Evolutionary conservation across 345 rosid species (phyloP).

Genomic region (Erysimum cheiranthoides): DNA sequence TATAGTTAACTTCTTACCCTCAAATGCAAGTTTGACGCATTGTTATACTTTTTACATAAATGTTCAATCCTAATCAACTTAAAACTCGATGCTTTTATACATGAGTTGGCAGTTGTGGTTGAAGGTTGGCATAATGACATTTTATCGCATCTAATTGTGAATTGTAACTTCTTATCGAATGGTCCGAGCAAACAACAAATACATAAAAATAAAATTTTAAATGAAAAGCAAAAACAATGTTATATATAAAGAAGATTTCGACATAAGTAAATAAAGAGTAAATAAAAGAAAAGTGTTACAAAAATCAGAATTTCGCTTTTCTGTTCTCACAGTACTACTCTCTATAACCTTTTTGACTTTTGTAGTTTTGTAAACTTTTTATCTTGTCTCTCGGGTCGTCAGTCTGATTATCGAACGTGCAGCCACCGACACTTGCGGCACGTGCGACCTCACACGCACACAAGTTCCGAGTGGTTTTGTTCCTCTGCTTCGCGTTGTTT

Average conservation of each 20-base stretch:
- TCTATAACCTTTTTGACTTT: conserved; percentile 6
- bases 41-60: no score
- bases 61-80: no score
- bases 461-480: conserved; percentile 27
- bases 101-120: no score
- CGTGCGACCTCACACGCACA: conserved; percentile 45
- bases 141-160: no score
- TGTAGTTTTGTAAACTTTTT: neutral
- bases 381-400: conserved; percentile 27
- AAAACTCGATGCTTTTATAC: no score
- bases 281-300: neutral
- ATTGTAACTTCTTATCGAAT: no score
- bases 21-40: no score
- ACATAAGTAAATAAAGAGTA: neutral
- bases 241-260: neutral
- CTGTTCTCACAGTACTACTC: neutral
- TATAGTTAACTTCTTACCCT: no score
- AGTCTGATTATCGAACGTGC: conserved; percentile 20
- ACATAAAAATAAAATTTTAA: no score
- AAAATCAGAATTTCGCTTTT: neutral
- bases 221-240: no score
- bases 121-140: no score
- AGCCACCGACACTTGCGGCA: conserved; percentile 53
- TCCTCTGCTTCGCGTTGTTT: conserved; percentile 43
- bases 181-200: no score